phyloP scores from a whole-genome alignment of 2,329 filamentous ascomycete species.

The Hymenoscyphus salicellus region DNA sequence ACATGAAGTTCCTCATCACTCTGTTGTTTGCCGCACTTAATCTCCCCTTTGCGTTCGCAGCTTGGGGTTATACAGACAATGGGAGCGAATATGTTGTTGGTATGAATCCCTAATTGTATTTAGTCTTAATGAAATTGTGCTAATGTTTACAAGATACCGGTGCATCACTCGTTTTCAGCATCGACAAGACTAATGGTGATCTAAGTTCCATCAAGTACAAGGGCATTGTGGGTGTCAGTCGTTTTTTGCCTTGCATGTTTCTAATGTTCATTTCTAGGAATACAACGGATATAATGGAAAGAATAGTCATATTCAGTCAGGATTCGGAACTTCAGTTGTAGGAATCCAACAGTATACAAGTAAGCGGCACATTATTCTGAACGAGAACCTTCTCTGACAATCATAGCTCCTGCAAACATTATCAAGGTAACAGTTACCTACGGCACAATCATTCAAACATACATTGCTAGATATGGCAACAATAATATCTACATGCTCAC shows the following conservation, averaged over 20 bases:
- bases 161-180: slow-evolving; percentile 36
- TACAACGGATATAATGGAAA: background rate
- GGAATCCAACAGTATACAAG: background rate
- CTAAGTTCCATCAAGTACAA: slow-evolving; percentile 38
- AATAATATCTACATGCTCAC: slow-evolving; percentile 44
- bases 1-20: slow-evolving; percentile 13
- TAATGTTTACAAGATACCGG: slow-evolving; percentile 30
- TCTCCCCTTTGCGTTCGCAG: slow-evolving; percentile 34
- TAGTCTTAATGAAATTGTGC: background rate
- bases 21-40: slow-evolving; percentile 11
- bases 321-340: background rate
- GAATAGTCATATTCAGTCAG: background rate
- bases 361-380: background rate
- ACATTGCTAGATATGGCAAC: slow-evolving; percentile 39
- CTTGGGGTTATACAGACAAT: slow-evolving; percentile 41
- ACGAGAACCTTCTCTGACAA: background rate
- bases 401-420: slow-evolving; percentile 27
- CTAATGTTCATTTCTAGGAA: background rate
- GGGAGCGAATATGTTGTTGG: slow-evolving; percentile 41
- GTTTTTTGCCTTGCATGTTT: background rate
- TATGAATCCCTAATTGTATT: background rate
- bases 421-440: slow-evolving; percentile 39
- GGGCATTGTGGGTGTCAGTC: slow-evolving; percentile 22
- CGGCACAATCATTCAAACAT: slow-evolving; percentile 38
- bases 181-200: slow-evolving; percentile 38